Evolutionary conservation across 495 filamentous ascomycete species (phyloP), one percentile per base, ranked within the genome.

Genomic region (Cudoniella acicularis): DNA sequence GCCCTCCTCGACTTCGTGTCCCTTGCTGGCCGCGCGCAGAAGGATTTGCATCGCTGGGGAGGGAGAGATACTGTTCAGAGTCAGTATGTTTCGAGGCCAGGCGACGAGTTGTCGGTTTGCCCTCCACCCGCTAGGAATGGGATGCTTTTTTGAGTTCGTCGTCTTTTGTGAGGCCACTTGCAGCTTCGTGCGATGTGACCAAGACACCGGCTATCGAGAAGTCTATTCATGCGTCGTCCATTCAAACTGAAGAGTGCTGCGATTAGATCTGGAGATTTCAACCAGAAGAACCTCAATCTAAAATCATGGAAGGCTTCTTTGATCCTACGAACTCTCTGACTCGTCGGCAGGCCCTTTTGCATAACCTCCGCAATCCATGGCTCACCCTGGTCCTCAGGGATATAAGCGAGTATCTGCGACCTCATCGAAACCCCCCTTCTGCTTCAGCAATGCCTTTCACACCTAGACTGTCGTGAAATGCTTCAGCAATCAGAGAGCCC

Each of bases 371-470:
- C 21, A 20, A 16, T 48, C 20, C 42, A 55, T 21, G 40, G 21
- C 54, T 57, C 53, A 54, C 51, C 52, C 54, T 36, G 53, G 53
- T 13, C 11, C 11, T 40, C 56, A 59, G 47, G 64, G 64, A 41
- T 52, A 23, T 62, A 61, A 62, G 64, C 64, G 64, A 67, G 30
- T 1, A 13, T 62, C 61, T 64, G 61, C 61, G 61, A 67, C 64
- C 54, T 54, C 58, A 54, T 25, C 64, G 64, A 67, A 67, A 67
- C 64, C 61, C 49, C 51, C 22, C 50, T 18, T 52, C 46, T 64
- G 50, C 57, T 49, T 62, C 58, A 50, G 55, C 61, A 55, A 54
- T 56, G 52, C 54, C 46, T 23, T 64, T 64, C 57, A 55, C 26
- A 67, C 64, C 59, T 49, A 21, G 41, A 36, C 21, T 50, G 21